Conservation (phyloP, 106 monocot species). For the Posidonia australis region DNA sequence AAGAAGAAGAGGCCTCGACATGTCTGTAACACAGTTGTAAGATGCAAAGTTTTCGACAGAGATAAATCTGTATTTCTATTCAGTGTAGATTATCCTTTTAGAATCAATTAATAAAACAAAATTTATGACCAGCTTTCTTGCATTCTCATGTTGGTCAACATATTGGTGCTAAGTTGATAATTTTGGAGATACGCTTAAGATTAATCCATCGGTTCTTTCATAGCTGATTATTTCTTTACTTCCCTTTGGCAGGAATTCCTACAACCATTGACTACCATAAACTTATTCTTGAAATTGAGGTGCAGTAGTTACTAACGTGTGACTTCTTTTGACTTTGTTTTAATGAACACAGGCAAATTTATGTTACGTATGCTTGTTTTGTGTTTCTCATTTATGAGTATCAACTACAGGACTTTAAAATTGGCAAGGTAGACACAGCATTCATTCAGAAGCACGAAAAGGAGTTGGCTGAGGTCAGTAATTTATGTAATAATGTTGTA, state of each 20-base stretch:
- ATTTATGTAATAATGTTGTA: neutral
- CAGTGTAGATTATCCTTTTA: too few species aligned
- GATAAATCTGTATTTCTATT: too few species aligned
- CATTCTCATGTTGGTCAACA: too few species aligned
- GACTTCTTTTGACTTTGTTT: neutral
- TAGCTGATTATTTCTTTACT: neutral
- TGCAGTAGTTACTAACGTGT: constrained; percentile 7
- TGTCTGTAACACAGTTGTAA: too few species aligned
- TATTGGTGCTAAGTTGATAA: too few species aligned
- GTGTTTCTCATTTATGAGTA: constrained; percentile 5
- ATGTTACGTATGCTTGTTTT: neutral
- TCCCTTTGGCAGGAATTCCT: constrained; percentile 49
- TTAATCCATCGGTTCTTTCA: neutral
- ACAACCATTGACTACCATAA: constrained; percentile 95
- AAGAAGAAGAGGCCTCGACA: too few species aligned
- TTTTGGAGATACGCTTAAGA: neutral
- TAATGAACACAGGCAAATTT: neutral
- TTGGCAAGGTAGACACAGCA: constrained; percentile 75
- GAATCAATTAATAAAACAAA: too few species aligned
- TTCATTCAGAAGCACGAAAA: constrained; percentile 85
- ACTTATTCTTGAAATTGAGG: constrained; percentile 81
- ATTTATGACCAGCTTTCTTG: too few species aligned
- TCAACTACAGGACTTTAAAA: constrained; percentile 60
- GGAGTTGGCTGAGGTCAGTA: constrained; percentile 58
- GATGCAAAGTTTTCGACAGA: too few species aligned